phyloP scores from a whole-genome alignment of 2,329 filamentous ascomycete genomes.

The Diplodia corticola region DNA sequence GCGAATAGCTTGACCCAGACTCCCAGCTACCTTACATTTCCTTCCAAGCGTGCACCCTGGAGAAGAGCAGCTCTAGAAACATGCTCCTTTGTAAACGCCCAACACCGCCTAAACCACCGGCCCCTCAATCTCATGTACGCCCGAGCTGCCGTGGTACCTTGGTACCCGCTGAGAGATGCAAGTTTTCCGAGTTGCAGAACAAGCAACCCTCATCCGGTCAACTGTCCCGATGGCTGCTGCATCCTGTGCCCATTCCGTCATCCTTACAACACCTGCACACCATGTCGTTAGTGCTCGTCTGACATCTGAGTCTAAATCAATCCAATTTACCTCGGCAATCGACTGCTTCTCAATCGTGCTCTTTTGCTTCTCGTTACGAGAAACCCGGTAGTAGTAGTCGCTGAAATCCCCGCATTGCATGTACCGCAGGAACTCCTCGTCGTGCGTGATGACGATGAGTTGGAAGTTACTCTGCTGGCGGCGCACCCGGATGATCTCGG shows the following conservation, averaged over 20 bases:
- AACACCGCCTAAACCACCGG: not conserved
- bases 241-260: not conserved
- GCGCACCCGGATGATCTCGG: constrained; percentile 81
- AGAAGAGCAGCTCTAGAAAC: not conserved
- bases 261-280: constrained; percentile 11
- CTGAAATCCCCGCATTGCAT: constrained; percentile 95
- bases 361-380: constrained; percentile 79
- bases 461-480: constrained; percentile 93
- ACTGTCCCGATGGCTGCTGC: not conserved
- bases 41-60: not conserved
- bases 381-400: constrained; percentile 87
- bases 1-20: not conserved
- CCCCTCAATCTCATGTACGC: not conserved
- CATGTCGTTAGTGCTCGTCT: not conserved
- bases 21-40: not conserved
- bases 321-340: constrained; percentile 41
- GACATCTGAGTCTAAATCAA: not conserved
- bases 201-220: not conserved
- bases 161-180: not conserved
- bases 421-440: constrained; percentile 89
- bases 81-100: not conserved
- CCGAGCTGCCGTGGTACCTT: not conserved
- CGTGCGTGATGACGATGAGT: constrained; percentile 97
- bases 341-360: constrained; percentile 72
- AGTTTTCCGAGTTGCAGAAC: constrained; percentile 8